Evolutionary conservation across 2,329 filamentous ascomycete species (phyloP), one percentile per base, ranked within the genome.

Genomic region (Alternaria sp.): DNA sequence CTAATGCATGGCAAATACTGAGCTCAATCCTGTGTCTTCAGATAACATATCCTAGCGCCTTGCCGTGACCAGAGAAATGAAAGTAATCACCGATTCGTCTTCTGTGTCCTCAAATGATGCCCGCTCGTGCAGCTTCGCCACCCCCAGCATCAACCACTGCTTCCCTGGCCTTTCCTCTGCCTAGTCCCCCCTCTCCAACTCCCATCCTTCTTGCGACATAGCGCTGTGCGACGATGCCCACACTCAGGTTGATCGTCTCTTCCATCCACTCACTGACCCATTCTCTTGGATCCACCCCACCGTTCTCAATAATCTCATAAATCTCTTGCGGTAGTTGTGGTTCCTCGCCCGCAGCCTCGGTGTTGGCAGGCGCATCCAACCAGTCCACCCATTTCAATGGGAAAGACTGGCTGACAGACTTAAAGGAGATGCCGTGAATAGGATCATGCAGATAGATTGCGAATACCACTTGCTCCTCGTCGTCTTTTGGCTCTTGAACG

Each of bases 221-320:
- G 63, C 93, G 85, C 83, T 99, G 95, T 2, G 95, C 95, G 3
- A 98, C 89, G 7, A 97, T 82, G 17, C 95, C 94, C 0, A 96
- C 86, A 3, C 88, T 86, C 48, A 98, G 81, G 39, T 83, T 87
- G 31, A 99, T 83, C 0, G 88, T 81, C 80, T 98, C 94, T 80
- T 98, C 94, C 45, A 99, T 85, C 95, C 95, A 99, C 78, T 98
- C 95, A 3, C 93, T 90, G 36, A 97, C 91, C 95, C 95, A 99
- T 77, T 99, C 95, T 57, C 95, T 85, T 0, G 95, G 95, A 73
- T 99, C 95, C 2, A 98, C 92, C 9, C 87, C 88, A 14, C 88
- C 88, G 51, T 79, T 82, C 55, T 85, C 81, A 49, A 99, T 87
- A 63, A 98, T 96, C 66, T 94, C 91, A 23, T 86, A 84, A 69